Base-by-base conservation (phyloP, 768 basidiomycete species). In the Strobilomyces echinocephalus region DNA sequence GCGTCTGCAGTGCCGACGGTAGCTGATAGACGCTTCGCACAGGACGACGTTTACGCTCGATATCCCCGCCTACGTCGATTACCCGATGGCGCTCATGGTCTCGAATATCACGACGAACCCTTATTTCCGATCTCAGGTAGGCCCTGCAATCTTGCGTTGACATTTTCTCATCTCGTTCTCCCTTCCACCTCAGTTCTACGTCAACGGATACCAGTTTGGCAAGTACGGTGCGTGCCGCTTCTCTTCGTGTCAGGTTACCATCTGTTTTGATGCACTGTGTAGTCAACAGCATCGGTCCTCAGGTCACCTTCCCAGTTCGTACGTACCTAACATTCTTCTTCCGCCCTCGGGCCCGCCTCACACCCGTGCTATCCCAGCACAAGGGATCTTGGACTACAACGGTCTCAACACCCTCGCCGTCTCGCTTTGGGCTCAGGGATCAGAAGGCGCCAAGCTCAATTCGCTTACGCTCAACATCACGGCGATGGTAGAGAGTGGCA, bases 321-420 rank as follows among this genome's bases (percentile, higher is more conserved):
- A 57, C 44, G 64, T 61, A 28, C 20, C 18, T 30, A 4, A 4
- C 6, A 24, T 15, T 41, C 12, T 46, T 41, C 33, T 39, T 31
- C 35, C 9, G 1, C 6, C 8, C 24, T 30, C 38, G 16, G 16
- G 5, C 10, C 20, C 38, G 12, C 33, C 50, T 64, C 15, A 59
- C 20, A 69, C 36, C 8, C n/a, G 7, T 16, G 33, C 11, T 31
- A 18, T 3, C 12, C 12, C 49, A 77, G 77, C 79, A 5, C 74
- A 79, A 69, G 79, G 78, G 24, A 78, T 80, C 50, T 52, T 80
- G 40, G 73, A 79, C 45, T 78, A 79, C 52, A 69, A 73, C 18
- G 77, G 79, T 18, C 53, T 31, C 12, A 79, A 80, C 55, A 79
- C 78, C 4, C 65, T 80, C 8, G 77, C 74, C 5, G 65, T 79